phyloP scores from a whole-genome alignment of 768 basidiomycete genomes.

The Lactifluus rugatus region DNA sequence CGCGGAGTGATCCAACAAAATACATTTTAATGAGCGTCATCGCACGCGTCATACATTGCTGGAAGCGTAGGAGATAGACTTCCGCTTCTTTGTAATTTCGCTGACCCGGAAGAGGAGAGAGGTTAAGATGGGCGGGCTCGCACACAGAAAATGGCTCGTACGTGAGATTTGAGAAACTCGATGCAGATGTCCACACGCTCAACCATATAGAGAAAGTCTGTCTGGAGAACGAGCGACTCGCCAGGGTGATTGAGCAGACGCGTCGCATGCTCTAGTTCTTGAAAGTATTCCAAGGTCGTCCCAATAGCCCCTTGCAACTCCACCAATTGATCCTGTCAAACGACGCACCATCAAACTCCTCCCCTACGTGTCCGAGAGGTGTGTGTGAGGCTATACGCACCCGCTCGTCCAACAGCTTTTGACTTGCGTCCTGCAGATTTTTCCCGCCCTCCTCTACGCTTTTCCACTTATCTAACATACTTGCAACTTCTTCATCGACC shows the following conservation, averaged over 20 bases:
- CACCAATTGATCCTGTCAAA: slow-evolving; percentile 59
- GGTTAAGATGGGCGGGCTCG: too few species aligned
- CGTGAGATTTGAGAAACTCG: slow-evolving; percentile 21
- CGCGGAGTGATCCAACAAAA: slow-evolving; percentile 77
- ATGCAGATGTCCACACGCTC: slow-evolving; percentile 93
- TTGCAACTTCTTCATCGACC: slow-evolving; percentile 62
- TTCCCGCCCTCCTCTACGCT: slow-evolving; percentile 90
- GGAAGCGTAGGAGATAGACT: slow-evolving; percentile 90
- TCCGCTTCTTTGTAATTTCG: slow-evolving; percentile 57
- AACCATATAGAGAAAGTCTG: slow-evolving; percentile 90
- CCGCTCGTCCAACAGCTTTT: slow-evolving; percentile 81
- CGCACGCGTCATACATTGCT: slow-evolving; percentile 95
- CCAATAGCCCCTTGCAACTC: slow-evolving; percentile 78
- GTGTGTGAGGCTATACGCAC: slow-evolving; percentile 45
- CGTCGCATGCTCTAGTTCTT: too few species aligned
- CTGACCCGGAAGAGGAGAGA: too few species aligned
- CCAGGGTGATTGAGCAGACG: slow-evolving; percentile 64
- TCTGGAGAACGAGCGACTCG: slow-evolving; percentile 33
- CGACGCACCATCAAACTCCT: too few species aligned
- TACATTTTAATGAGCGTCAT: slow-evolving; percentile 99
- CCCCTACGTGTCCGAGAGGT: neutral
- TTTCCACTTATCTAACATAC: slow-evolving; percentile 77
- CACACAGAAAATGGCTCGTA: slow-evolving; percentile 69
- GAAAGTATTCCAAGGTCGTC: slow-evolving; percentile 68
- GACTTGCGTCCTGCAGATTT: slow-evolving; percentile 88